Conservation (phyloP, 2,329 filamentous ascomycete species). For the Botryosphaeria dothidea region DNA sequence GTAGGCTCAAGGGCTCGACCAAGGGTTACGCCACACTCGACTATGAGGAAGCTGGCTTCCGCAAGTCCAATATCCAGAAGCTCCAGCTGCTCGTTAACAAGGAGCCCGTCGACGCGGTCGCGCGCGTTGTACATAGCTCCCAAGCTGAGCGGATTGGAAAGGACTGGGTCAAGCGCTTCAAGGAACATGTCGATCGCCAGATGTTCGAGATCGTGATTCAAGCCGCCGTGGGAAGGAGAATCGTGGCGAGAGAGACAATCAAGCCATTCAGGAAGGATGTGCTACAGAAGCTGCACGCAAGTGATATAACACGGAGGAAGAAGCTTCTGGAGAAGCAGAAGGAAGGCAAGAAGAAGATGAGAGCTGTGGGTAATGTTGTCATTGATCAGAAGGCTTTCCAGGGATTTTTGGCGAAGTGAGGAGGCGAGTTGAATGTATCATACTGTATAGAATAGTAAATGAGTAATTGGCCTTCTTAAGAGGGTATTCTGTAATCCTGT, state of each 20-base stretch:
- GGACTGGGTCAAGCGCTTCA: constrained; percentile 93
- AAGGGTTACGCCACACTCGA: constrained; percentile 96
- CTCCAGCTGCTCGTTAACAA: constrained; percentile 94
- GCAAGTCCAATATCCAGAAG: constrained; percentile 77
- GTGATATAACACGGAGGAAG: constrained; percentile 76
- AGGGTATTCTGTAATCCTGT: neutral
- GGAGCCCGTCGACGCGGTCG: constrained; percentile 87
- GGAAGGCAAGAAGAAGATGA: constrained; percentile 84
- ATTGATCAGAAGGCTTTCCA: constrained; percentile 97
- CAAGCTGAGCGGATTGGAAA: constrained; percentile 80
- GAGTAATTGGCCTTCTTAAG: neutral
- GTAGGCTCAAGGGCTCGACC: constrained; percentile 88
- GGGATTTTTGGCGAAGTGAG: constrained; percentile 76
- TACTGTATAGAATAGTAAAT: neutral
- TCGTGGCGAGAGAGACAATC: constrained; percentile 90
- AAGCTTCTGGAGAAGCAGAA: constrained; percentile 98
- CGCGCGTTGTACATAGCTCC: constrained; percentile 81
- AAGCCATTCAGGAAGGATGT: constrained; percentile 98
- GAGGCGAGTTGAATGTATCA: neutral
- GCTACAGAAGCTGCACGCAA: constrained; percentile 86
- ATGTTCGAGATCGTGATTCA: constrained; percentile 98
- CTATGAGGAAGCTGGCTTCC: constrained; percentile 94
- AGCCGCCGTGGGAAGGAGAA: constrained; percentile 76
- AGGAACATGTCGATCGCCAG: constrained; percentile 92
- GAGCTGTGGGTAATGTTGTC: constrained; percentile 82